Evolutionary conservation across 78 protist species (phyloP).

Genomic region (Monosiga brevicollis): DNA sequence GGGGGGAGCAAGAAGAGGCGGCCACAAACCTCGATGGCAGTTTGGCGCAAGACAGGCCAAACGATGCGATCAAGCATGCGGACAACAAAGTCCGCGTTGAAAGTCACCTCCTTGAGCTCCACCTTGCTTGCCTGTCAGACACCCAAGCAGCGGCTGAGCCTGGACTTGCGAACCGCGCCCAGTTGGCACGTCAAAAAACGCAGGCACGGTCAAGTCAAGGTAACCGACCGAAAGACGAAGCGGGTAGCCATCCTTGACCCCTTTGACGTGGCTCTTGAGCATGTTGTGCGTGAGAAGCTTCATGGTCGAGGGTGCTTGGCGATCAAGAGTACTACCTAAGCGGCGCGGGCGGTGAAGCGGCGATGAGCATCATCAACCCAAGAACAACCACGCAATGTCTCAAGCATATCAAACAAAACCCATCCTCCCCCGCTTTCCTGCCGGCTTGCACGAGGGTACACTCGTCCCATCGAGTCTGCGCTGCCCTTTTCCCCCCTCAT

Average conservation of each 20-base stretch:
- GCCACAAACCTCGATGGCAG: background rate
- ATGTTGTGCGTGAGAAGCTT: constrained; percentile 21
- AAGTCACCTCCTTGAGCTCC: constrained; percentile 1
- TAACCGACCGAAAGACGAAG: background rate
- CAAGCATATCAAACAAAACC: no score
- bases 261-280: background rate
- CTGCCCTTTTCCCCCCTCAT: no score
- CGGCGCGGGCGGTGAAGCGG: no score
- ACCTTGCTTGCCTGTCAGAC: background rate
- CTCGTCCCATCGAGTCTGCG: no score
- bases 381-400: no score
- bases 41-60: background rate
- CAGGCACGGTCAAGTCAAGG: background rate
- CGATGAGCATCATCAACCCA: no score
- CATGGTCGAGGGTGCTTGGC: constrained; percentile 4
- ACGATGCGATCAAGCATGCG: background rate
- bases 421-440: no score
- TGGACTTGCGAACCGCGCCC: background rate
- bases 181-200: background rate
- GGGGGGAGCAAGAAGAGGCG: no score
- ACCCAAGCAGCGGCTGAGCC: background rate
- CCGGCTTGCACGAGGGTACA: no score
- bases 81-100: background rate
- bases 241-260: background rate
- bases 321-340: no score